phyloP scores from a whole-genome alignment of 208 protist genomes.

The Tritrichomonas foetus region DNA sequence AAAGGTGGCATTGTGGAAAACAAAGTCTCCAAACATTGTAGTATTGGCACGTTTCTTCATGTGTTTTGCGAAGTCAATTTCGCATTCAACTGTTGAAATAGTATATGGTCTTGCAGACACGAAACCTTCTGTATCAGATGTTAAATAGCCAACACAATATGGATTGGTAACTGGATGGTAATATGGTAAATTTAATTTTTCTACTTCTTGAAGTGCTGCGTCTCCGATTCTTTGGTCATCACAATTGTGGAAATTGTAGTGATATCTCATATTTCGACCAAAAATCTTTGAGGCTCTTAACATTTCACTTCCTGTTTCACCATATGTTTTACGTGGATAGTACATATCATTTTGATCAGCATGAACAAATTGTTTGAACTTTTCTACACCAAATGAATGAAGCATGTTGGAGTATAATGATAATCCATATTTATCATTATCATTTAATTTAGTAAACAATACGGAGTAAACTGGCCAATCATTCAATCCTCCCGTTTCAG shows the following conservation, averaged over 20 bases:
- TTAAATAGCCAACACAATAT: neutral
- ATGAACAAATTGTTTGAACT: neutral
- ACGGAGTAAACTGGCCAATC: neutral
- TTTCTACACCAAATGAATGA: neutral
- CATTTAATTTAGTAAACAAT: neutral
- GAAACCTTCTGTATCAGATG: neutral
- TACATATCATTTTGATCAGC: neutral
- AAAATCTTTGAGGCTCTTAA: neutral
- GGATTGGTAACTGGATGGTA: neutral
- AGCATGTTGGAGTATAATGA: neutral
- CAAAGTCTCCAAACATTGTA: neutral
- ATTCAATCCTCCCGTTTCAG: neutral
- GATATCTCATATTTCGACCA: neutral
- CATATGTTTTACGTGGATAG: neutral
- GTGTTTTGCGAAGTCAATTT: neutral
- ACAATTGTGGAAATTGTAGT: neutral
- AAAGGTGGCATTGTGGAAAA: neutral
- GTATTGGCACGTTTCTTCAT: neutral
- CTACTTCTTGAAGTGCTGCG: neutral
- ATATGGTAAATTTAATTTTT: neutral
- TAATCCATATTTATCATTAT: neutral
- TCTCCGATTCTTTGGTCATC: neutral
- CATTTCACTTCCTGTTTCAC: neutral
- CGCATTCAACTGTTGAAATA: neutral
- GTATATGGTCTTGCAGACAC: neutral